These are phyloP conservation scores for Cryoendolithus antarcticus DNA, from an alignment of 2,329 filamentous ascomycete genomes.

Conservation along the genomic window DNA sequence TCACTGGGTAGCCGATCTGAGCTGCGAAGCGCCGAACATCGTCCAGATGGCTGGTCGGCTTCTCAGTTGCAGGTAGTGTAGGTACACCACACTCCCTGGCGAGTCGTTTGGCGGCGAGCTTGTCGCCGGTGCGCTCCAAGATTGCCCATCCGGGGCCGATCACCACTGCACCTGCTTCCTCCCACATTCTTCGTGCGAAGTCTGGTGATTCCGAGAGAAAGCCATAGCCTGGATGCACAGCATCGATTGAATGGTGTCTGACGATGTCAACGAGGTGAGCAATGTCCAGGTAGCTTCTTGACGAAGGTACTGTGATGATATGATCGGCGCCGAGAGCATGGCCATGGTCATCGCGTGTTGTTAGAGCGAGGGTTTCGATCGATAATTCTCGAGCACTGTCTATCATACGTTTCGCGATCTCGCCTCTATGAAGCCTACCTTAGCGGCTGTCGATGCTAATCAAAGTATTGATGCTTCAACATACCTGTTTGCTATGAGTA, in stretches of 20 bases:
- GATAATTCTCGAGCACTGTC: neutral
- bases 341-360: slow-evolving; percentile 15
- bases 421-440: neutral
- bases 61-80: slow-evolving; percentile 15
- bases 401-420: neutral
- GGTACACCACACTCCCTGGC: slow-evolving; percentile 34
- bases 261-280: slow-evolving; percentile 19
- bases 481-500: no score
- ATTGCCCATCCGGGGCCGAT: slow-evolving; percentile 21
- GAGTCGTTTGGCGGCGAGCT: slow-evolving; percentile 24
- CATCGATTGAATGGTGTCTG: slow-evolving; percentile 13
- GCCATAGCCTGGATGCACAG: slow-evolving; percentile 26
- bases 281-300: slow-evolving; percentile 19
- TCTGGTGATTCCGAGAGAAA: slow-evolving; percentile 24
- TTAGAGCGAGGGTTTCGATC: slow-evolving; percentile 7
- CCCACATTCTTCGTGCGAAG: slow-evolving; percentile 17
- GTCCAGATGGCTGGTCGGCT: slow-evolving; percentile 16
- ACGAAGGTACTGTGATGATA: slow-evolving; percentile 14
- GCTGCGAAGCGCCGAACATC: slow-evolving; percentile 13
- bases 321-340: slow-evolving; percentile 24
- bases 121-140: slow-evolving; percentile 24
- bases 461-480: no score
- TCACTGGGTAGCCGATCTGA: slow-evolving; percentile 25
- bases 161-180: slow-evolving; percentile 21
- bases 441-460: no score